Conservation (phyloP, 768 basidiomycete species). For the Pleurotus ostreatus region DNA sequence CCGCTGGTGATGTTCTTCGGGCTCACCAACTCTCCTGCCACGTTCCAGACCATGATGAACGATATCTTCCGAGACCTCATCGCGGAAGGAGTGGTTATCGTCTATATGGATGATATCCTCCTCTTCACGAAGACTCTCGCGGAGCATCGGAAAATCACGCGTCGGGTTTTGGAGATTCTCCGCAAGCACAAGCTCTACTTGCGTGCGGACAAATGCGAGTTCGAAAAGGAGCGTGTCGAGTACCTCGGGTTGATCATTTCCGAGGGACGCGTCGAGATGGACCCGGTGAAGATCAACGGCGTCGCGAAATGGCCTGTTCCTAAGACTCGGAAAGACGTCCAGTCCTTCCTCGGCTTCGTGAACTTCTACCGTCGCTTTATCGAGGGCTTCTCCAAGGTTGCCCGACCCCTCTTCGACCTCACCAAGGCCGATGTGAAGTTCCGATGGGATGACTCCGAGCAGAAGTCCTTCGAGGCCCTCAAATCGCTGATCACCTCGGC, state of each 20-base stretch:
- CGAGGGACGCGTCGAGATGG: constrained; percentile 21
- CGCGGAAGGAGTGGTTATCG: constrained; percentile 18
- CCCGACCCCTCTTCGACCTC: constrained; percentile 24
- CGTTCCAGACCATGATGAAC: constrained; percentile 12
- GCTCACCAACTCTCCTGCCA: constrained; percentile 20
- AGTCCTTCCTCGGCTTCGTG: constrained; percentile 30
- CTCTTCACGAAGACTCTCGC: constrained; percentile 19
- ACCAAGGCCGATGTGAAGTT: constrained; percentile 18
- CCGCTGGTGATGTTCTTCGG: constrained; percentile 13
- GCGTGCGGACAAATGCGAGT: constrained; percentile 34
- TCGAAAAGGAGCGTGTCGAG: constrained; percentile 19
- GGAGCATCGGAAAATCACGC: constrained; percentile 14
- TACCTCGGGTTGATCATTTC: constrained; percentile 23
- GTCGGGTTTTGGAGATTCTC: constrained; percentile 21
- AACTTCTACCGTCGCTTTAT: constrained; percentile 38
- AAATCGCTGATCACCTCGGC: constrained; percentile 15
- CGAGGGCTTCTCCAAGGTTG: constrained; percentile 23
- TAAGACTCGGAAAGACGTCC: constrained; percentile 20
- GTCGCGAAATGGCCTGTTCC: constrained; percentile 26
- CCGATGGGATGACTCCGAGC: constrained; percentile 12
- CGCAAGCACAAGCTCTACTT: constrained; percentile 27
- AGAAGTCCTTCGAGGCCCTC: constrained; percentile 20
- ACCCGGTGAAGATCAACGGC: constrained; percentile 25
- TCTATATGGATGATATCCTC: constrained; percentile 43
- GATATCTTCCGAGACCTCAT: constrained; percentile 21